phyloP scores from a whole-genome alignment of 768 basidiomycete genomes.

The Xerocomellus amylosporus region DNA sequence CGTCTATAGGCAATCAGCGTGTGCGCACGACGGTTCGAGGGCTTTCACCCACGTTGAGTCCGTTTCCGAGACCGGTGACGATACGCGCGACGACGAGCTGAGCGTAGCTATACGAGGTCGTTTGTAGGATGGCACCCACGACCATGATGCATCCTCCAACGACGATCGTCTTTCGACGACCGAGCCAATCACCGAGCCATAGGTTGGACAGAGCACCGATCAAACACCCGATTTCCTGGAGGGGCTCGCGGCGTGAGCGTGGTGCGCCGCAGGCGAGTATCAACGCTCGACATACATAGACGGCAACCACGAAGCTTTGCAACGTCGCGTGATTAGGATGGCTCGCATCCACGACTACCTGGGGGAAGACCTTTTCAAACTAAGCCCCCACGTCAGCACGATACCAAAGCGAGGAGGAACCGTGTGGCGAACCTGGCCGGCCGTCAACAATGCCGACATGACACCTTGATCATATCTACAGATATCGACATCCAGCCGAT shows the following conservation, averaged over 20 bases:
- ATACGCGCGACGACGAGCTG: slow-evolving; percentile 62
- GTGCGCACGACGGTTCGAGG: too few species aligned
- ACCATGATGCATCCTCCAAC: slow-evolving; percentile 60
- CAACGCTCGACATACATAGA: slow-evolving; percentile 42
- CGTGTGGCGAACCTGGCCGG: slow-evolving; percentile 40
- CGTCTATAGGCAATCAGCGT: slow-evolving; percentile 38
- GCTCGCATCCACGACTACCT: slow-evolving; percentile 44
- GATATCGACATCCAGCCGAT: neutral
- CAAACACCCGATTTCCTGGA: slow-evolving; percentile 63
- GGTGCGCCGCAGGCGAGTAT: neutral
- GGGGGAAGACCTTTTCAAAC: slow-evolving; percentile 59
- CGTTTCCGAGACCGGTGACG: slow-evolving; percentile 64
- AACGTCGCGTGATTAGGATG: slow-evolving; percentile 48
- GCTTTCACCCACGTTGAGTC: slow-evolving; percentile 45
- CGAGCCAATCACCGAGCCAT: slow-evolving; percentile 57
- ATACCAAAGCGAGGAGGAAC: neutral
- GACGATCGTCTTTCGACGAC: slow-evolving; percentile 56
- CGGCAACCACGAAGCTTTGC: slow-evolving; percentile 57
- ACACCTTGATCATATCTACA: slow-evolving; percentile 66
- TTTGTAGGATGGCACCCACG: slow-evolving; percentile 59
- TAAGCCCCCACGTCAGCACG: slow-evolving; percentile 25
- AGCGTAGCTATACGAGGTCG: slow-evolving; percentile 53
- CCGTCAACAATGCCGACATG: slow-evolving; percentile 63
- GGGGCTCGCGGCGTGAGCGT: neutral
- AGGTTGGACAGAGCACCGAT: slow-evolving; percentile 62